Evolutionary conservation across 1,284 basidiomycete species (phyloP).

Genomic region (Moniliella sp.): DNA sequence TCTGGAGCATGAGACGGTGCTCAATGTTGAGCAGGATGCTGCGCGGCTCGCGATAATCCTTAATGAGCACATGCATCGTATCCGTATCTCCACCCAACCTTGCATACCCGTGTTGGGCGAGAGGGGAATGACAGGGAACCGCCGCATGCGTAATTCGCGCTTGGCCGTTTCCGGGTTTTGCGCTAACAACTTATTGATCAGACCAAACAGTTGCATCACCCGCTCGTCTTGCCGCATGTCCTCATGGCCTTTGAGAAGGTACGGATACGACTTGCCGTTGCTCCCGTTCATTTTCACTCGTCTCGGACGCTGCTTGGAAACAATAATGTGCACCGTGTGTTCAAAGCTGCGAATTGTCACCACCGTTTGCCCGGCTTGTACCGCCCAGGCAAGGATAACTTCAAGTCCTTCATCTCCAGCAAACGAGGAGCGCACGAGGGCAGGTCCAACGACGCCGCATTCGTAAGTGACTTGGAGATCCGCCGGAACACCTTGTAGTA

Average conservation of each 20-base stretch:
- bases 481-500: slow-evolving; percentile 92
- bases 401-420: slow-evolving; percentile 66
- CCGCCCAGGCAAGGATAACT: slow-evolving; percentile 85
- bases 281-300: slow-evolving; percentile 68
- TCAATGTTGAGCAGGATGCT: slow-evolving; percentile 96
- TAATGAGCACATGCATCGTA: slow-evolving; percentile 89
- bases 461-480: slow-evolving; percentile 78
- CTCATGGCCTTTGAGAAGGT: slow-evolving; percentile 87
- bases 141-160: slow-evolving; percentile 77
- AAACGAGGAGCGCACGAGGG: slow-evolving; percentile 92
- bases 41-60: slow-evolving; percentile 39
- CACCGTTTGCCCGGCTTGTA: slow-evolving; percentile 71
- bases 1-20: slow-evolving; percentile 90
- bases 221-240: slow-evolving; percentile 95
- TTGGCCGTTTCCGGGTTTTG: slow-evolving; percentile 89
- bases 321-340: slow-evolving; percentile 48
- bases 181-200: slow-evolving; percentile 81
- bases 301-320: slow-evolving; percentile 92
- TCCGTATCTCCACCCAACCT: slow-evolving; percentile 89
- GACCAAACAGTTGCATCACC: slow-evolving; percentile 94
- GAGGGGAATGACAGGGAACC: slow-evolving; percentile 77
- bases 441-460: slow-evolving; percentile 56
- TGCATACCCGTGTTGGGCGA: slow-evolving; percentile 86
- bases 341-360: slow-evolving; percentile 55
- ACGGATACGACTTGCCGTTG: slow-evolving; percentile 84